Conservation (phyloP, 208 protist species). For the Trypanosoma mega region DNA sequence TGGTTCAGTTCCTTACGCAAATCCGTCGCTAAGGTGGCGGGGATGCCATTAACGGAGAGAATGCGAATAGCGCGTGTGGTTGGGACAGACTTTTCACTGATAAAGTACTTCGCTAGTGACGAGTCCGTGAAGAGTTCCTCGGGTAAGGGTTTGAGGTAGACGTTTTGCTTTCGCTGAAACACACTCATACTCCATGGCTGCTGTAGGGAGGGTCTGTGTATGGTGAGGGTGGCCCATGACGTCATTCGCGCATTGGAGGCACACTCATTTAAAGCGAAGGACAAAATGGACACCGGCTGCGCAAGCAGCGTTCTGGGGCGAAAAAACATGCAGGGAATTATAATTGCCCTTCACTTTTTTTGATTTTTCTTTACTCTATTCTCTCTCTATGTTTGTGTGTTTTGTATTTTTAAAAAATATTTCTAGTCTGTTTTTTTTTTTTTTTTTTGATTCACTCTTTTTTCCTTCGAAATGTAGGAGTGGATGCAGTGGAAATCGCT, state of each 20-base stretch:
- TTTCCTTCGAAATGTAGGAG: too few species aligned
- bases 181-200: slow-evolving; percentile 2
- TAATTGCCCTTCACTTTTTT: too few species aligned
- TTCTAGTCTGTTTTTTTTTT: too few species aligned
- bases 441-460: too few species aligned
- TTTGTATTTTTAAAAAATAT: neutral
- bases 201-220: neutral
- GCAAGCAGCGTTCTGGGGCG: neutral
- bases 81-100: neutral
- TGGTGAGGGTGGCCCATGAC: slow-evolving; percentile 14
- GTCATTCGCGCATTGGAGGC: neutral
- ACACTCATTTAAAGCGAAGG: slow-evolving; percentile 18
- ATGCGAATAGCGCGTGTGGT: neutral
- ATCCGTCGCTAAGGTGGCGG: neutral
- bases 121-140: neutral
- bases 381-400: neutral
- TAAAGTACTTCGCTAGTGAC: slow-evolving; percentile 4
- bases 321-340: slow-evolving; percentile 21
- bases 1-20: slow-evolving; percentile 14
- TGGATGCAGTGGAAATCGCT: too few species aligned
- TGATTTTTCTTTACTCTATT: neutral
- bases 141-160: slow-evolving; percentile 16
- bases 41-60: slow-evolving; percentile 14
- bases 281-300: neutral
- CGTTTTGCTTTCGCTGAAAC: neutral